These are phyloP conservation scores for Torulaspora pretoriensis DNA, from an alignment of 1,139 yeast species.

Conservation along the genomic window DNA sequence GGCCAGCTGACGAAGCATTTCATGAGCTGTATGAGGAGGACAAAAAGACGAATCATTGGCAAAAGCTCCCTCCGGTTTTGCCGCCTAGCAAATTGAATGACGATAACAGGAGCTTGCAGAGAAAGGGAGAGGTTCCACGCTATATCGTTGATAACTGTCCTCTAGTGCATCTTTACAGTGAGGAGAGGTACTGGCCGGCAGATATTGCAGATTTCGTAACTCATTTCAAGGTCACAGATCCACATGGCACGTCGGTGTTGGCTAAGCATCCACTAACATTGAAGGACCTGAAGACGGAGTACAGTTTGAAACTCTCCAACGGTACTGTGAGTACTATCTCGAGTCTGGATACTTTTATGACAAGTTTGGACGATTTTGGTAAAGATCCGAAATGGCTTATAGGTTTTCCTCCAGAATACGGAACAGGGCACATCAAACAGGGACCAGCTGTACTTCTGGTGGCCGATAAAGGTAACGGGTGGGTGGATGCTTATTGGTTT, in stretches of 20 bases:
- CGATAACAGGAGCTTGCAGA: constrained; percentile 25
- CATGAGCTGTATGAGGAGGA: constrained; percentile 9
- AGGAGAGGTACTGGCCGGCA: constrained; percentile 82
- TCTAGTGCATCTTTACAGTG: constrained; percentile 78
- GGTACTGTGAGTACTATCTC: constrained; percentile 22
- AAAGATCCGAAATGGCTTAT: constrained; percentile 80
- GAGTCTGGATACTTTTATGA: constrained; percentile 46
- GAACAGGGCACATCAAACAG: constrained; percentile 62
- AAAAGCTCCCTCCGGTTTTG: constrained; percentile 23
- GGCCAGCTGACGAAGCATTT: constrained; percentile 28
- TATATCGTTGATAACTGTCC: constrained; percentile 76
- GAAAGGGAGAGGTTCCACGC: constrained; percentile 57
- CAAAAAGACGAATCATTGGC: constrained; percentile 5
- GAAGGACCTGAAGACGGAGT: constrained; percentile 23
- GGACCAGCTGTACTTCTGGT: constrained; percentile 83
- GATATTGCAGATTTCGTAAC: constrained; percentile 67
- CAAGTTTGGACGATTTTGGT: constrained; percentile 63
- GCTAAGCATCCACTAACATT: constrained; percentile 35
- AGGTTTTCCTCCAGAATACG: constrained; percentile 64
- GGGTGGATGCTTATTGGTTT: constrained; percentile 91
- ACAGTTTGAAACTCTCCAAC: constrained; percentile 20
- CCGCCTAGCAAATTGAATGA: constrained; percentile 27
- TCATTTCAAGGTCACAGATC: constrained; percentile 48
- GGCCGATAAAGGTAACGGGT: constrained; percentile 88
- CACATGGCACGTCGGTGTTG: constrained; percentile 15